Conservation (phyloP, 2,329 filamentous ascomycete genomes). For the Metarhizium humberi region DNA sequence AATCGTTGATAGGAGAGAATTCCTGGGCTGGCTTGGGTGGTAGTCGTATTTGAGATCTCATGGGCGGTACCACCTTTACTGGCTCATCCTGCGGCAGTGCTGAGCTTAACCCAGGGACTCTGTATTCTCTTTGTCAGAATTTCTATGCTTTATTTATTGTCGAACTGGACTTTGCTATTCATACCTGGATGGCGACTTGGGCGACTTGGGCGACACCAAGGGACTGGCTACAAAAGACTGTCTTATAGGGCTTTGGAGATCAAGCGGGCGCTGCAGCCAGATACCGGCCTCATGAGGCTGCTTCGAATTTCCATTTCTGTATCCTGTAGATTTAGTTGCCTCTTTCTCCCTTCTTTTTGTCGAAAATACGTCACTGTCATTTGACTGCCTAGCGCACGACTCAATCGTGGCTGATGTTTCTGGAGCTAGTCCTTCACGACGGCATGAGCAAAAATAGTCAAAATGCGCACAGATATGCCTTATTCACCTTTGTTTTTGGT, state of each 20-base stretch:
- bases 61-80: neutral
- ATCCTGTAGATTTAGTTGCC: neutral
- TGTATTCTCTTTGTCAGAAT: neutral
- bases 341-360: neutral
- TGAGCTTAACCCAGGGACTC: neutral
- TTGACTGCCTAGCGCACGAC: neutral
- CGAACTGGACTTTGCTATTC: neutral
- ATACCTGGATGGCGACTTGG: conserved; percentile 3
- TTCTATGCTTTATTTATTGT: neutral
- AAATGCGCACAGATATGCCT: neutral
- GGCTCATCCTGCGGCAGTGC: neutral
- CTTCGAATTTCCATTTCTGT: neutral
- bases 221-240: conserved; percentile 1
- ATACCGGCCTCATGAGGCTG: neutral
- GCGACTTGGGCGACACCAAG: neutral
- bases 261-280: neutral
- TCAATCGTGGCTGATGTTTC: neutral
- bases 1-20: conserved; percentile 1
- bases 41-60: conserved; percentile 2
- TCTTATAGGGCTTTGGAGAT: conserved; percentile 3
- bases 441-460: neutral
- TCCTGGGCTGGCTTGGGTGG: neutral
- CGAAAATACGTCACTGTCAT: conserved; percentile 1
- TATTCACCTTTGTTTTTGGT: neutral
- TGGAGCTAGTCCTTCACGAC: neutral